Conservation (phyloP, 2,329 filamentous ascomycete genomes). For the Aspergillus sp. region DNA sequence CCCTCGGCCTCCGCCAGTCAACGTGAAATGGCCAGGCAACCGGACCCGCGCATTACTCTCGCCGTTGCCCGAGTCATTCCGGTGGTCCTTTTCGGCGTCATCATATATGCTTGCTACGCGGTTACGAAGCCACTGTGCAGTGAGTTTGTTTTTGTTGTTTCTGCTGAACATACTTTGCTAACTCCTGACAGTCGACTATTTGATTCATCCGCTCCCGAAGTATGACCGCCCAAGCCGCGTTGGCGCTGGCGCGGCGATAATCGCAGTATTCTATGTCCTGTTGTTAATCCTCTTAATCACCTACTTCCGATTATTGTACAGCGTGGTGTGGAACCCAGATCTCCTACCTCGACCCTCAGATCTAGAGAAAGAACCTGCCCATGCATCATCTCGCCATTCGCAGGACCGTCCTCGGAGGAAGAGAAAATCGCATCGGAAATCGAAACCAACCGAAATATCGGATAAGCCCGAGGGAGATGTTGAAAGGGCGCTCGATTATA, state of each 20-base stretch:
- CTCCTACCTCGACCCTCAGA: conserved; percentile 64
- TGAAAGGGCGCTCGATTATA: conserved; percentile 26
- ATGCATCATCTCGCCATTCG: conserved; percentile 17
- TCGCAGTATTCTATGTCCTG: conserved; percentile 72
- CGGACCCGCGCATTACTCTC: conserved; percentile 50
- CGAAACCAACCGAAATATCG: conserved; percentile 24
- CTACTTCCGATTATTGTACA: conserved; percentile 70
- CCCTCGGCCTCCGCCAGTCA: conserved; percentile 17
- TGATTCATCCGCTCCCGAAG: conserved; percentile 55
- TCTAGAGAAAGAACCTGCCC: conserved; percentile 23
- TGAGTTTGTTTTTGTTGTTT: conserved; percentile 45
- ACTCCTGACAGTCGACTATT: conserved; percentile 62
- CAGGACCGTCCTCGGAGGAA: conserved; percentile 24
- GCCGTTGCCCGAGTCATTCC: conserved; percentile 69
- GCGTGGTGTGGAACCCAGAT: conserved; percentile 70
- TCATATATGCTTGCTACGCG: conserved; percentile 71
- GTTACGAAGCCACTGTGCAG: conserved; percentile 67
- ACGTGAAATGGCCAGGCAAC: conserved; percentile 32
- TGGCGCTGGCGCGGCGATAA: conserved; percentile 65
- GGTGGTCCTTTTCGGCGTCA: conserved; percentile 62
- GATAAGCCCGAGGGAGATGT: conserved; percentile 24
- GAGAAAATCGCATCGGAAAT: conserved; percentile 23
- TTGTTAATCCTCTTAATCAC: conserved; percentile 64
- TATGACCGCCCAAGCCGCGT: conserved; percentile 44
- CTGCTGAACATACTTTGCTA: neutral